These are phyloP conservation scores for Zasmidium citrigriseum DNA, from an alignment of 2,329 filamentous ascomycete genomes.

Conservation along the genomic window DNA sequence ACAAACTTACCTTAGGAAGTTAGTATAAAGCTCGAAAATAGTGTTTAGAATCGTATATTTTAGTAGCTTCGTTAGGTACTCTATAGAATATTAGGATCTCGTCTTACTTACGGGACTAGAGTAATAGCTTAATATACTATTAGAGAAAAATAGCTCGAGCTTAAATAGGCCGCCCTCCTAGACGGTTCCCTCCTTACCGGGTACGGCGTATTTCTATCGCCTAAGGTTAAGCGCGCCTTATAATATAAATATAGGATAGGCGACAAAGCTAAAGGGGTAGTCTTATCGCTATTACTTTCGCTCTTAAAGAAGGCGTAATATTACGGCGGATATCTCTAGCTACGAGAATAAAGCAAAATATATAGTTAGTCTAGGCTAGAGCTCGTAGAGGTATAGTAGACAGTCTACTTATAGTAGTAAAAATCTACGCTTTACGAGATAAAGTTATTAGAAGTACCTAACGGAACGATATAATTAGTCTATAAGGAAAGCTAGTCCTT, in stretches of 20 bases:
- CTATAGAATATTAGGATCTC: slow-evolving; percentile 52
- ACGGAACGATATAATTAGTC: no score
- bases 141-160: slow-evolving; percentile 86
- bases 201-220: slow-evolving; percentile 94
- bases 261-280: slow-evolving; percentile 97
- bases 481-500: no score
- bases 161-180: slow-evolving; percentile 99
- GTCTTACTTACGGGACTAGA: background rate
- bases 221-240: slow-evolving; percentile 87
- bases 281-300: slow-evolving; percentile 96
- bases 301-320: no score
- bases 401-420: no score
- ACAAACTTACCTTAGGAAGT: slow-evolving; percentile 79
- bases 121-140: slow-evolving; percentile 76
- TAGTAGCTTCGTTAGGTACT: slow-evolving; percentile 97
- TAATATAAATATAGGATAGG: slow-evolving; percentile 77
- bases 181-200: slow-evolving; percentile 92
- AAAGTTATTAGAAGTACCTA: no score
- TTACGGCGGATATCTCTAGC: no score
- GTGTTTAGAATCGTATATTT: slow-evolving; percentile 70
- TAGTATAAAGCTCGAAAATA: slow-evolving; percentile 7
- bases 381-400: no score
- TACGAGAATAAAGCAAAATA: no score
- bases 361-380: no score
- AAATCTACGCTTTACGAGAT: no score